Percentiles rank a stretch among this genome's conserved stretches.
These are phyloP conservation scores for Tilletia setariae DNA, from an alignment of 1,284 basidiomycete genomes.

Conservation along the genomic window DNA sequence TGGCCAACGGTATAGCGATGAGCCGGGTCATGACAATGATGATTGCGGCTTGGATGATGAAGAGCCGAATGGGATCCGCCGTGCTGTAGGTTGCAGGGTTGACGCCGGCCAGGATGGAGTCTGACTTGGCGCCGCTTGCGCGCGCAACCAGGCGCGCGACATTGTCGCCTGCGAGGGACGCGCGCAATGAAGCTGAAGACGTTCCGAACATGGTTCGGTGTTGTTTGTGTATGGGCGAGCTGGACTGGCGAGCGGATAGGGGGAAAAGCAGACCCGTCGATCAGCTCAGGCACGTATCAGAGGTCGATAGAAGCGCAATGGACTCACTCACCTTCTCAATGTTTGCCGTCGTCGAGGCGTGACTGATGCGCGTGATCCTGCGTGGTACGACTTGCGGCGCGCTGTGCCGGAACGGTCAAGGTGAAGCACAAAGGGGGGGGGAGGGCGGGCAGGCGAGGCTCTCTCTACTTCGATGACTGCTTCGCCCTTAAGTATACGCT, in stretches of 20 bases:
- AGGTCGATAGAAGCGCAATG: too few relatives aligned
- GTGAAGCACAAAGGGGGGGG: too few relatives aligned
- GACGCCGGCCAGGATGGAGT: constrained; percentile 63
- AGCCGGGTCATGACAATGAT: constrained; percentile 69
- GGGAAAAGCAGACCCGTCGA: not conserved
- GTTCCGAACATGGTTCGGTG: not conserved
- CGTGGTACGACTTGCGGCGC: too few relatives aligned
- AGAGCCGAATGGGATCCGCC: constrained; percentile 70
- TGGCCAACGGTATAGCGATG: constrained; percentile 64
- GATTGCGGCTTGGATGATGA: constrained; percentile 70
- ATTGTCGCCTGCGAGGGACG: not conserved
- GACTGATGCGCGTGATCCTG: too few relatives aligned
- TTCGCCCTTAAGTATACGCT: too few relatives aligned
- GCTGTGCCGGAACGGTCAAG: too few relatives aligned
- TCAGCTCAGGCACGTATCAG: too few relatives aligned
- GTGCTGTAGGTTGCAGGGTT: constrained; percentile 66
- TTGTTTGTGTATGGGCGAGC: not conserved
- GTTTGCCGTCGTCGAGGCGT: too few relatives aligned
- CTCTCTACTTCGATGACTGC: too few relatives aligned
- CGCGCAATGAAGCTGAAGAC: not conserved
- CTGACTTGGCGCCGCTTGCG: constrained; percentile 27
- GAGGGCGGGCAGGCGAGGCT: too few relatives aligned
- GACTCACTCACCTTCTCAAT: too few relatives aligned
- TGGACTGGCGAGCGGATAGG: not conserved
- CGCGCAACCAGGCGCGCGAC: not conserved